These are phyloP conservation scores for Diaporthe capsici DNA, from an alignment of 2,329 filamentous ascomycete species.

Conservation along the genomic window DNA sequence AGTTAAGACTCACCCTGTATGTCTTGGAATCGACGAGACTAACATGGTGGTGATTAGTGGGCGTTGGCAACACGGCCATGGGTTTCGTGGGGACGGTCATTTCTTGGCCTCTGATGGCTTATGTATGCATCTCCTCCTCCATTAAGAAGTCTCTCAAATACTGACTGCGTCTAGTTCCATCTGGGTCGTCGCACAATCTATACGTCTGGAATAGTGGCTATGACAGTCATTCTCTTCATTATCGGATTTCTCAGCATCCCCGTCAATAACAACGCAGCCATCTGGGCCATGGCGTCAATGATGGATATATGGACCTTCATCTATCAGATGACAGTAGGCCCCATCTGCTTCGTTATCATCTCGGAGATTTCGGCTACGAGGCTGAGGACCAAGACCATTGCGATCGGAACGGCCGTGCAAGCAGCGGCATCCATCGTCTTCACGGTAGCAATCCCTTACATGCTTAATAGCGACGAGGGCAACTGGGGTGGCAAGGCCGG, in stretches of 20 bases:
- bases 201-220: conserved; percentile 55
- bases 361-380: conserved; percentile 61
- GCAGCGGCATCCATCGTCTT: conserved; percentile 65
- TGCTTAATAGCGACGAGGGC: conserved; percentile 62
- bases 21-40: not conserved
- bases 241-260: conserved; percentile 26
- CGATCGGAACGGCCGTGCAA: conserved; percentile 54
- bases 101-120: conserved; percentile 65
- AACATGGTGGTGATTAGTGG: conserved; percentile 45
- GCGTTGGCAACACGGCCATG: conserved; percentile 64
- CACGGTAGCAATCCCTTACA: conserved; percentile 62
- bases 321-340: conserved; percentile 63
- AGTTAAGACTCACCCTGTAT: not conserved
- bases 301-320: conserved; percentile 59
- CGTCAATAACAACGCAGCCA: conserved; percentile 44
- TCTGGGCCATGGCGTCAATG: conserved; percentile 62
- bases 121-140: conserved; percentile 29
- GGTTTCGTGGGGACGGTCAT: conserved; percentile 65
- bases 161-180: not conserved
- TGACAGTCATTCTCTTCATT: conserved; percentile 55
- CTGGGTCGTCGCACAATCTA: conserved; percentile 67
- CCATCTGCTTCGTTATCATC: conserved; percentile 59
- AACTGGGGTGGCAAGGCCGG: conserved; percentile 64
- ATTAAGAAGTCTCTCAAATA: too few species aligned
- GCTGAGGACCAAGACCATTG: conserved; percentile 62